These are phyloP conservation scores for Wallacemonas sp. DNA, from an alignment of 208 protist species.

Conservation along the genomic window DNA sequence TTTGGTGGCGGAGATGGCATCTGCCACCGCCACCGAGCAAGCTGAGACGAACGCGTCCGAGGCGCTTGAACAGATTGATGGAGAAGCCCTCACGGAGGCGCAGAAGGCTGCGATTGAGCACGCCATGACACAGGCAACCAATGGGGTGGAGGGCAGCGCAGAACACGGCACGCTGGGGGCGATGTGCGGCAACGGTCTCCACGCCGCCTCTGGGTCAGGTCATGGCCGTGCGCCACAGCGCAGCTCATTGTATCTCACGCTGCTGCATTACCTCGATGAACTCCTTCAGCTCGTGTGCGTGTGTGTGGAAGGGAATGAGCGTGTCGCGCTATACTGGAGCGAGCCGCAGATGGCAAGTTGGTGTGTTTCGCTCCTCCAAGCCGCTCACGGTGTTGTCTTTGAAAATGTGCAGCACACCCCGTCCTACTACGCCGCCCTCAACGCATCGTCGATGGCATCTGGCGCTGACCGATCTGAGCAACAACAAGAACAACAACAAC, in stretches of 20 bases:
- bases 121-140: too few relatives aligned
- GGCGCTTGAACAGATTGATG: not conserved
- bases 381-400: constrained; percentile 31
- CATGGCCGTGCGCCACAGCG: not conserved
- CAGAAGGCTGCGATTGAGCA: not conserved
- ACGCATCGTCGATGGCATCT: not conserved
- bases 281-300: constrained; percentile 42
- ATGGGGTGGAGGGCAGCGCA: too few relatives aligned
- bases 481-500: constrained; percentile 6
- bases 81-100: not conserved
- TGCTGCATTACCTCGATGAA: constrained; percentile 51
- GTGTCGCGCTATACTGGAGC: constrained; percentile 41
- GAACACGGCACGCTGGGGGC: too few relatives aligned
- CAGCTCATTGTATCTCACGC: constrained; percentile 30
- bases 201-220: not conserved
- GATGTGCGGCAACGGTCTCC: too few relatives aligned
- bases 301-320: constrained; percentile 56
- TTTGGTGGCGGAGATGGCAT: constrained; percentile 16
- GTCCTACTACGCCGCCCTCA: constrained; percentile 21
- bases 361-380: constrained; percentile 38
- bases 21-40: not conserved
- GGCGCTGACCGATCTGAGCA: too few relatives aligned
- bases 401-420: constrained; percentile 37
- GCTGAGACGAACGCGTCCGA: not conserved
- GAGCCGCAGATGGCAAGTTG: constrained; percentile 16